Evolutionary conservation across 306 rosid species (phyloP).

Genomic region (Carpinus fangiana): DNA sequence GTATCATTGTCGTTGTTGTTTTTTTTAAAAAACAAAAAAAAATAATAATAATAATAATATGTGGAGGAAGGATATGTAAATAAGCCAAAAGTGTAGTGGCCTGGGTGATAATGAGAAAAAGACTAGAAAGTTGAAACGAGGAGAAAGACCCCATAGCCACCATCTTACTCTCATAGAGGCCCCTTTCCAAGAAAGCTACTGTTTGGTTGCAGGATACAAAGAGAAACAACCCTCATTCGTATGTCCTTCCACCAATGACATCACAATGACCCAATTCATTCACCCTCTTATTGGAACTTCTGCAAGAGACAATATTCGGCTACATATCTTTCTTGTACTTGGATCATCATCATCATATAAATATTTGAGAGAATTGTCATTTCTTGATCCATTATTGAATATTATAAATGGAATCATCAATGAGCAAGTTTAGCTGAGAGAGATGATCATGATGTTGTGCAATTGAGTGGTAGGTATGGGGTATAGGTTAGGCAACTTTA

Average conservation of each 20-base stretch:
- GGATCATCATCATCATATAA: no score
- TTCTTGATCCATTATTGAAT: background rate
- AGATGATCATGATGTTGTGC: background rate
- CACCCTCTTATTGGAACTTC: background rate
- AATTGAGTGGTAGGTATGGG: background rate
- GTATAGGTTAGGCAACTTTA: background rate
- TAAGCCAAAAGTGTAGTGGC: background rate
- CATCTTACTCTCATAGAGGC: background rate
- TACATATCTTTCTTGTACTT: no score
- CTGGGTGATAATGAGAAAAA: conserved; percentile 1
- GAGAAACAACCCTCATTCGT: background rate
- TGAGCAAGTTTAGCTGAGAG: background rate
- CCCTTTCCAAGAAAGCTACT: background rate
- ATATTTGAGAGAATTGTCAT: no score
- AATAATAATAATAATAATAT: no score
- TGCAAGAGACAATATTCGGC: background rate
- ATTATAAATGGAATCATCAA: background rate
- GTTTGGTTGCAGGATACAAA: background rate
- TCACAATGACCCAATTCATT: background rate
- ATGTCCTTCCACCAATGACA: background rate
- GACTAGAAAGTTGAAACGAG: background rate
- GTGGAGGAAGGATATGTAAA: background rate
- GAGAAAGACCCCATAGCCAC: background rate
- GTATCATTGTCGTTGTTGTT: background rate
- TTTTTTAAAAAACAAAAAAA: background rate